phyloP scores from a whole-genome alignment of 2,329 filamentous ascomycete species.

The Arachnomyces sp. region DNA sequence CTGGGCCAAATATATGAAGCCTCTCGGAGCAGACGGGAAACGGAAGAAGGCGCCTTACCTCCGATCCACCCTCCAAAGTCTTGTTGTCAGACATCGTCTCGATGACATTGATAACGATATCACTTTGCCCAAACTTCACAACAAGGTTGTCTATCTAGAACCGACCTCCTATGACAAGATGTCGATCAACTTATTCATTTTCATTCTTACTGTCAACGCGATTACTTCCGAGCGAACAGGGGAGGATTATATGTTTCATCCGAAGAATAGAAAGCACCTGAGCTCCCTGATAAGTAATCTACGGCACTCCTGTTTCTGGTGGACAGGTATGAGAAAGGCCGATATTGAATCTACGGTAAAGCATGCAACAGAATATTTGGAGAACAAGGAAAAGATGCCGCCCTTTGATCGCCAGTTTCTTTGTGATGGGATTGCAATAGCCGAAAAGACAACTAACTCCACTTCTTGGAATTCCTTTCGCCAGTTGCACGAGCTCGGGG shows the following conservation, averaged over 20 bases:
- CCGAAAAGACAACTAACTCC: constrained; percentile 53
- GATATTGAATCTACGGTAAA: constrained; percentile 60
- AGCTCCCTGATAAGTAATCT: constrained; percentile 67
- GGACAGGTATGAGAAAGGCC: constrained; percentile 60
- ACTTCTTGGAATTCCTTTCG: constrained; percentile 60
- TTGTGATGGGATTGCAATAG: constrained; percentile 57
- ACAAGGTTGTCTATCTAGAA: constrained; percentile 65
- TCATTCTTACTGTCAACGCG: constrained; percentile 76
- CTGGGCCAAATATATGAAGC: constrained; percentile 68
- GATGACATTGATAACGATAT: constrained; percentile 61
- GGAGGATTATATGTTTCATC: constrained; percentile 82
- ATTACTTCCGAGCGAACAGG: constrained; percentile 81
- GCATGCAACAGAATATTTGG: constrained; percentile 60
- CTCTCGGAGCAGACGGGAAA: constrained; percentile 49
- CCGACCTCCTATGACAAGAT: constrained; percentile 80
- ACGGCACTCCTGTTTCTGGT: constrained; percentile 79
- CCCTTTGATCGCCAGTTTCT: constrained; percentile 56
- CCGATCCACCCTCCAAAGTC: constrained; percentile 60
- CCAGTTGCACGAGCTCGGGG: constrained; percentile 66
- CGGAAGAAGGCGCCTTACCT: constrained; percentile 41
- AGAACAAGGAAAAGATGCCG: constrained; percentile 52
- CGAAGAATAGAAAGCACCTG: constrained; percentile 60
- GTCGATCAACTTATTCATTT: constrained; percentile 74
- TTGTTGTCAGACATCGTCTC: constrained; percentile 73
- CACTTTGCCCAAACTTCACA: constrained; percentile 61